Percentiles rank a stretch among this genome's conserved stretches.
phyloP scores from a whole-genome alignment of 352 stramenopile species.

The Discostella stelligera region DNA sequence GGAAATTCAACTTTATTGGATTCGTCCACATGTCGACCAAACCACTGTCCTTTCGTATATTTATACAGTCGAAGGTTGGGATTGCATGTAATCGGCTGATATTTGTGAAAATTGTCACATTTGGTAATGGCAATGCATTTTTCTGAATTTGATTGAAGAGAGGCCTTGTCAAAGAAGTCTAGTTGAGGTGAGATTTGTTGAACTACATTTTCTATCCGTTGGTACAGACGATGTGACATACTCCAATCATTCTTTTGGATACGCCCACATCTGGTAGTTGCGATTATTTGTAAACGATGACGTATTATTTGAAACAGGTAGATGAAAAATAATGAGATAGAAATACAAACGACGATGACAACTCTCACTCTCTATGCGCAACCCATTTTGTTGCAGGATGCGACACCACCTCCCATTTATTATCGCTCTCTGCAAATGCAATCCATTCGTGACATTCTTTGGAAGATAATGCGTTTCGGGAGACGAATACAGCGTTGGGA shows the following conservation, averaged over 20 bases:
- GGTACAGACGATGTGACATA: constrained; percentile 61
- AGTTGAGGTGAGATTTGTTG: constrained; percentile 26
- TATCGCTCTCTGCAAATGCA: constrained; percentile 46
- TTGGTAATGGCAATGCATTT: constrained; percentile 9
- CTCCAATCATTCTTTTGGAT: constrained; percentile 55
- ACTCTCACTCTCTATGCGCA: constrained; percentile 62
- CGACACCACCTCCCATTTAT: constrained; percentile 43
- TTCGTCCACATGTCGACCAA: constrained; percentile 71
- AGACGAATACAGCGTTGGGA: constrained; percentile 41
- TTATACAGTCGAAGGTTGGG: constrained; percentile 75
- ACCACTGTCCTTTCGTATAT: constrained; percentile 67
- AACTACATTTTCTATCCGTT: constrained; percentile 46
- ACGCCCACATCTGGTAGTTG: constrained; percentile 39
- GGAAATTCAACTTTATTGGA: constrained; percentile 46
- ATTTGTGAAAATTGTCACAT: constrained; percentile 28
- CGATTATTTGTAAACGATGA: background rate
- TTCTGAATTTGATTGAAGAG: constrained; percentile 8
- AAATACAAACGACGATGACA: background rate
- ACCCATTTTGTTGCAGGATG: constrained; percentile 63
- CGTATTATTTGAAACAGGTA: background rate
- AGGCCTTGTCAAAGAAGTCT: constrained; percentile 41
- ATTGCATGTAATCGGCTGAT: constrained; percentile 66
- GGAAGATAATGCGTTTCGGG: constrained; percentile 36
- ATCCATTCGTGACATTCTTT: constrained; percentile 62
- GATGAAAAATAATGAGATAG: background rate